A percentile compares a stretch with the other conserved stretches of the same genome.
Conservation (phyloP, 1,284 basidiomycete genomes). For the Paramarasmius palmivorus region DNA sequence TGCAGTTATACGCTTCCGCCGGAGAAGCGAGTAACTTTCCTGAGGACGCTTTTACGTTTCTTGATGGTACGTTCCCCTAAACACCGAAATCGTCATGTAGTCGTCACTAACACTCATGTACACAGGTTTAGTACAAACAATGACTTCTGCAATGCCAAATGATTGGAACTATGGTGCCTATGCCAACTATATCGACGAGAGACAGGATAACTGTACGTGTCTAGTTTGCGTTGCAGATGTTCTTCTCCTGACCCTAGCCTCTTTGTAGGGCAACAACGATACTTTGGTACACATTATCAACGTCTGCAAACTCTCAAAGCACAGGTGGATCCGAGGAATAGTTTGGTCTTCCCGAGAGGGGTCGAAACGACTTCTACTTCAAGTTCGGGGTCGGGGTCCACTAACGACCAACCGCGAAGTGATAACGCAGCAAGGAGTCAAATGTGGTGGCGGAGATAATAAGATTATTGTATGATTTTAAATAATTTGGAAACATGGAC, state of each 20-base stretch:
- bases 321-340: conserved; percentile 3
- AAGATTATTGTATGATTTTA: no score
- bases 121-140: conserved; percentile 6
- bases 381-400: no score
- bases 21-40: conserved; percentile 9
- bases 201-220: conserved; percentile 13
- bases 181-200: conserved; percentile 14
- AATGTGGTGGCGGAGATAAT: no score
- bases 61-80: conserved; percentile 4
- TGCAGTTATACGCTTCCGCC: conserved; percentile 20
- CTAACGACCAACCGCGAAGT: no score
- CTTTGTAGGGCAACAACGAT: conserved; percentile 1
- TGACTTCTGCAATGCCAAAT: conserved; percentile 11
- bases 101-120: no score
- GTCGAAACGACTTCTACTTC: background rate
- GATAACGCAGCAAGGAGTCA: no score
- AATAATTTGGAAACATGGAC: no score
- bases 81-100: no score
- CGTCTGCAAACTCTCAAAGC: background rate
- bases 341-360: background rate
- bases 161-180: conserved; percentile 17
- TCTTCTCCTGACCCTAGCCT: background rate
- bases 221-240: background rate
- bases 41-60: conserved; percentile 11
- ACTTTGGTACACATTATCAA: conserved; percentile 1